These are phyloP conservation scores for Lactarius quietus DNA, from an alignment of 768 basidiomycete genomes.

Conservation along the genomic window DNA sequence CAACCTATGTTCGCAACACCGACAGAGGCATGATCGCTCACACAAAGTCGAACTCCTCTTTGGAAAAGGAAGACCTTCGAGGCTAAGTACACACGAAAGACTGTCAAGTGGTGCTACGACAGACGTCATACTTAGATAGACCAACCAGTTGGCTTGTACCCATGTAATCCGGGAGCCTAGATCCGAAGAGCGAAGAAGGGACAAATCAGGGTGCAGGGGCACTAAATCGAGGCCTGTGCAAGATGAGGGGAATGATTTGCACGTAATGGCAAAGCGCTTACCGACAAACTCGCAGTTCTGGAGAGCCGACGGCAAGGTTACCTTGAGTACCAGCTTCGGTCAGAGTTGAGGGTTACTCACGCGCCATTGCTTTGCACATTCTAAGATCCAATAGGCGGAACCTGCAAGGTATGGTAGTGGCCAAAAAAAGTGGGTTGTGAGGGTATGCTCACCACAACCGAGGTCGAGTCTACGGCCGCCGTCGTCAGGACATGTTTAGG, in stretches of 20 bases:
- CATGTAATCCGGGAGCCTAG: slow-evolving; percentile 61
- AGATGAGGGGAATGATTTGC: not conserved
- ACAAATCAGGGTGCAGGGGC: slow-evolving; percentile 66
- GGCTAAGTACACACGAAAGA: slow-evolving; percentile 36
- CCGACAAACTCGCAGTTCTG: slow-evolving; percentile 64
- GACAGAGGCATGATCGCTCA: slow-evolving; percentile 35
- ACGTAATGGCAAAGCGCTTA: slow-evolving; percentile 31
- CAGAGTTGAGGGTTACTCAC: slow-evolving; percentile 31
- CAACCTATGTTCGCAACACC: not conserved
- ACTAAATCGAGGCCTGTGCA: slow-evolving; percentile 62
- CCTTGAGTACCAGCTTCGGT: not conserved
- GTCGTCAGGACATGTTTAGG: slow-evolving; percentile 13
- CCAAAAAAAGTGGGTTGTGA: slow-evolving; percentile 8
- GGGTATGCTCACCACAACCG: slow-evolving; percentile 55
- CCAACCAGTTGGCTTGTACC: slow-evolving; percentile 72
- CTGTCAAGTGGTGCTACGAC: not conserved
- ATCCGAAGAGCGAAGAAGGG: slow-evolving; percentile 52
- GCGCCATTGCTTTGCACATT: slow-evolving; percentile 63
- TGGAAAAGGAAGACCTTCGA: slow-evolving; percentile 63
- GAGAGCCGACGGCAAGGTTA: slow-evolving; percentile 4
- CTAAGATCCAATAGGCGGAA: slow-evolving; percentile 70
- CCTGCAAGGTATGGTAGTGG: slow-evolving; percentile 37
- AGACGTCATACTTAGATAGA: slow-evolving; percentile 20
- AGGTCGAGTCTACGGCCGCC: slow-evolving; percentile 52
- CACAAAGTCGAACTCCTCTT: slow-evolving; percentile 77